Conservation (phyloP, 495 filamentous ascomycete species). For the Cairneyella variabilis region DNA sequence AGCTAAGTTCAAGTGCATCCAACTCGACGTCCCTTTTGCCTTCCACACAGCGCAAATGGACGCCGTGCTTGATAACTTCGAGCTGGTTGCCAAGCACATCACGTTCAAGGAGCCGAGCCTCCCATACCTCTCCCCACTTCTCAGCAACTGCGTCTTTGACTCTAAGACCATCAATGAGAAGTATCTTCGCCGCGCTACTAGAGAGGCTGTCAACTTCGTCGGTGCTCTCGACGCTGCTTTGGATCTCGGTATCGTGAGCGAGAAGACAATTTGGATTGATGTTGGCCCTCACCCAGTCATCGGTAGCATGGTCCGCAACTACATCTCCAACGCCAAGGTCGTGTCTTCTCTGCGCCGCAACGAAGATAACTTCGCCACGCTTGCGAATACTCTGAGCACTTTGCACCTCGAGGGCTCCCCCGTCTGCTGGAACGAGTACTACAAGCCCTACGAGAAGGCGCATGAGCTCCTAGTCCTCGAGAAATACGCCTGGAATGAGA, state of each 20-base stretch:
- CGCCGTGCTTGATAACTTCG: conserved; percentile 66
- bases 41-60: conserved; percentile 82
- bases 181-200: conserved; percentile 65
- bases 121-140: conserved; percentile 69
- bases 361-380: background rate
- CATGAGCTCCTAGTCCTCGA: background rate
- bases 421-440: background rate
- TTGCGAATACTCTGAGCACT: background rate
- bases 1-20: conserved; percentile 61
- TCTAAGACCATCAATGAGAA: conserved; percentile 47
- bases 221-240: conserved; percentile 30
- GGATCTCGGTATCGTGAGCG: background rate
- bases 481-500: background rate
- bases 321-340: background rate
- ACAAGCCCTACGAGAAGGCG: background rate
- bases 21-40: conserved; percentile 70
- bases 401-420: background rate
- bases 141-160: conserved; percentile 55
- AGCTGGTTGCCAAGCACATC: conserved; percentile 52
- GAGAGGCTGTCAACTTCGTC: conserved; percentile 72
- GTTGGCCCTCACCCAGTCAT: background rate
- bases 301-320: background rate
- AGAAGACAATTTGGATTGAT: background rate
- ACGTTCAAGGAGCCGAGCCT: conserved; percentile 56
- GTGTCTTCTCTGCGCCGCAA: background rate